Evolutionary conservation across 345 rosid genomes (phyloP).

Genomic region (Citrus inodora): DNA sequence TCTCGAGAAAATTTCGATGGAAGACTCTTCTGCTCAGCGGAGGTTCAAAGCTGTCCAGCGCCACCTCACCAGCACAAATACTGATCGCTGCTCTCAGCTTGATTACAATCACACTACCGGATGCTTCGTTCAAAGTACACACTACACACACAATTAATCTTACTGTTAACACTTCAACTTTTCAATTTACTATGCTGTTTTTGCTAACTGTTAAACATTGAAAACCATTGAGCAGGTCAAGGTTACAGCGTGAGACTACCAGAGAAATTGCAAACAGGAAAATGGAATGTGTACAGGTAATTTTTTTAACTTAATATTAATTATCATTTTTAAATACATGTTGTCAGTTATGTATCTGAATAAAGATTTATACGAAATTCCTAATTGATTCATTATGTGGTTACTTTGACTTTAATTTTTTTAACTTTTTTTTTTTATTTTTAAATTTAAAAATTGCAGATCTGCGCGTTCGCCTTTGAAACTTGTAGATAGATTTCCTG

Average conservation of each 20-base stretch:
- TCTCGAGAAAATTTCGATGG: conserved; percentile 11
- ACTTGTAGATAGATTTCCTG: conserved; percentile 55
- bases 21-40: conserved; percentile 48
- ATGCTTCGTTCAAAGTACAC: conserved; percentile 35
- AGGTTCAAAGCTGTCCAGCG: conserved; percentile 57
- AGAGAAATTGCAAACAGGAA: conserved; percentile 67
- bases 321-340: neutral
- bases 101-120: conserved; percentile 40
- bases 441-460: conserved; percentile 28
- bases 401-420: neutral
- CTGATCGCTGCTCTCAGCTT: conserved; percentile 25
- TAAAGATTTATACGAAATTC: too few relatives aligned
- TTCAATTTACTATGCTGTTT: neutral
- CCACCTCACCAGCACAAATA: conserved; percentile 40
- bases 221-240: conserved; percentile 27
- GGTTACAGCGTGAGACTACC: conserved; percentile 68
- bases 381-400: neutral
- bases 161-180: neutral
- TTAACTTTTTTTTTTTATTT: neutral
- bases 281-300: conserved; percentile 90
- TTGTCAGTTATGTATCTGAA: neutral
- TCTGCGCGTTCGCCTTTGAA: conserved; percentile 59
- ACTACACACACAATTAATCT: conserved; percentile 4
- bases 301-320: neutral
- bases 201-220: neutral